phyloP scores from a whole-genome alignment of 805 yeast genomes.

The Debaryomyces hansenii region DNA sequence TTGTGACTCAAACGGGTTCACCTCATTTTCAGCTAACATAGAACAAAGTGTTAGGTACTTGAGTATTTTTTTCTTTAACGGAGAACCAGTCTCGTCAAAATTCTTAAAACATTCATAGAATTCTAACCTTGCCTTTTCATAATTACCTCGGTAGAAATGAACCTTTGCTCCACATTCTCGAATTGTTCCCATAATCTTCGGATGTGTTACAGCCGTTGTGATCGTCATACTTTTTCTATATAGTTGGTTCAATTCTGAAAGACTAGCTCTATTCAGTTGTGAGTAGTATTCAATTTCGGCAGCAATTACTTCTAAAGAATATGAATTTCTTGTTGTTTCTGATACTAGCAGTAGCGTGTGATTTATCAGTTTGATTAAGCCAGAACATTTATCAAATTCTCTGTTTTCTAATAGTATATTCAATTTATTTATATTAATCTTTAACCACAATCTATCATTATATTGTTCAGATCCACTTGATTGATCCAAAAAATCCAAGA shows the following conservation, averaged over 20 bases:
- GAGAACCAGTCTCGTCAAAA: conserved; percentile 46
- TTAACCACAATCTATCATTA: conserved; percentile 47
- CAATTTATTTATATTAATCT: conserved; percentile 46
- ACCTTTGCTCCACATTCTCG: conserved; percentile 76
- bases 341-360: conserved; percentile 33
- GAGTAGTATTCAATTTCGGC: conserved; percentile 59
- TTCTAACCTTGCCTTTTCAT: conserved; percentile 62
- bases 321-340: conserved; percentile 48
- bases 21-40: conserved; percentile 60
- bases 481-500: conserved; percentile 23
- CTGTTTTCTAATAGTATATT: conserved; percentile 33
- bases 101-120: conserved; percentile 49
- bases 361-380: conserved; percentile 38
- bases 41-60: conserved; percentile 63
- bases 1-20: conserved; percentile 71
- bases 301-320: conserved; percentile 63
- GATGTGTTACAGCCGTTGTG: conserved; percentile 71
- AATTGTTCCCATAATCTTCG: conserved; percentile 70
- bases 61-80: conserved; percentile 53
- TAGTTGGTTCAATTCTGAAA: conserved; percentile 44
- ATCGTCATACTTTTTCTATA: conserved; percentile 45
- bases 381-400: conserved; percentile 31
- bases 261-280: conserved; percentile 29
- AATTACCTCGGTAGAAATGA: conserved; percentile 59
- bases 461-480: conserved; percentile 14